These are phyloP conservation scores for Lyophyllum semitale DNA, from an alignment of 768 basidiomycete genomes.

Conservation along the genomic window DNA sequence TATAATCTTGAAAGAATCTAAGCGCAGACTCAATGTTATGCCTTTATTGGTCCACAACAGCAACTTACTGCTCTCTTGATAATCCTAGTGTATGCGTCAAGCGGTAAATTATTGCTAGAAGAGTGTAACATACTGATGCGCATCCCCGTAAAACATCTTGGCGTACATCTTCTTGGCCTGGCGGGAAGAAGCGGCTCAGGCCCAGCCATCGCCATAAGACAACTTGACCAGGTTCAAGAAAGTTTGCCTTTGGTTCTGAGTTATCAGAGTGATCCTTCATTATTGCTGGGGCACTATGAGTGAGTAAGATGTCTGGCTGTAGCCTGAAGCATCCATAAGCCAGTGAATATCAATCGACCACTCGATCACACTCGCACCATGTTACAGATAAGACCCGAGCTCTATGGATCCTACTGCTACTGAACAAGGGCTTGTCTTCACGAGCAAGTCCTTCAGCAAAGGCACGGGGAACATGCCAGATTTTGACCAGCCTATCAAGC, in stretches of 20 bases:
- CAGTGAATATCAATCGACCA: neutral
- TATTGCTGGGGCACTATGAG: conserved; percentile 54
- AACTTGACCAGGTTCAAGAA: conserved; percentile 50
- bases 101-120: neutral
- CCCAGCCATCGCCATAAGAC: conserved; percentile 72
- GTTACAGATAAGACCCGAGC: conserved; percentile 62
- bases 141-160: conserved; percentile 53
- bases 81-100: conserved; percentile 50
- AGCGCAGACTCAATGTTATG: neutral
- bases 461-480: conserved; percentile 61
- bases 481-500: conserved; percentile 76
- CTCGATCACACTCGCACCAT: conserved; percentile 43
- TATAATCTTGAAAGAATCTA: conserved; percentile 70
- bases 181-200: conserved; percentile 64
- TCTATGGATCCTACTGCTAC: conserved; percentile 64
- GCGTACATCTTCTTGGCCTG: conserved; percentile 28
- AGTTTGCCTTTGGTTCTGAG: conserved; percentile 24
- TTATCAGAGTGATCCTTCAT: conserved; percentile 34
- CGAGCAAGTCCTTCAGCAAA: conserved; percentile 42
- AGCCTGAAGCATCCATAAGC: conserved; percentile 44
- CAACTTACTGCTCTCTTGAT: conserved; percentile 69
- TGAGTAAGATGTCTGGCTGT: conserved; percentile 51
- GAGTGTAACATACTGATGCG: conserved; percentile 49
- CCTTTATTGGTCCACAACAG: neutral
- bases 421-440: conserved; percentile 79